Evolutionary conservation across 2,329 filamentous ascomycete species (phyloP).

Genomic region (Colletotrichum shisoi): DNA sequence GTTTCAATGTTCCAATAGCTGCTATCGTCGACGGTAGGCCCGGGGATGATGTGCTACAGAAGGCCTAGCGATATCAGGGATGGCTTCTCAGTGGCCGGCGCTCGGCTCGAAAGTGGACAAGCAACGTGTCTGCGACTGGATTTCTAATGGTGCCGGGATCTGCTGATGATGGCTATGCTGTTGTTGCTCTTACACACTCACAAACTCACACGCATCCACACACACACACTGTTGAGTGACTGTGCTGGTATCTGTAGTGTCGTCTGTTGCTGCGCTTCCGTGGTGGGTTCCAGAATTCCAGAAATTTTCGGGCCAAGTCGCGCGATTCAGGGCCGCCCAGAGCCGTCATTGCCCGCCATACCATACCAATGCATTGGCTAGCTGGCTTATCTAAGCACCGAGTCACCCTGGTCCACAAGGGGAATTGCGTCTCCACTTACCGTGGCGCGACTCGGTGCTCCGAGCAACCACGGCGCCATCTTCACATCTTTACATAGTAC

Average conservation of each 20-base stretch:
- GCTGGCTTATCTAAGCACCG: constrained; percentile 31
- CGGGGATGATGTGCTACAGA: constrained; percentile 7
- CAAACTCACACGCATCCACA: background rate
- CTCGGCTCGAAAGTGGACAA: constrained; percentile 12
- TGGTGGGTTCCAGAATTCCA: constrained; percentile 36
- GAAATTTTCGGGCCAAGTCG: constrained; percentile 23
- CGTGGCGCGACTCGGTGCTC: constrained; percentile 30
- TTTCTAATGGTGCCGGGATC: constrained; percentile 37
- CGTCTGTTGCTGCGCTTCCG: background rate
- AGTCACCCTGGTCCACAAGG: background rate
- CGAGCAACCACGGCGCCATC: constrained; percentile 8
- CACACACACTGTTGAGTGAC: too few relatives aligned
- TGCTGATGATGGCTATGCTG: background rate
- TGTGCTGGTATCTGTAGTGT: too few relatives aligned
- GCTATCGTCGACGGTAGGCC: constrained; percentile 27
- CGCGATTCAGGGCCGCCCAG: constrained; percentile 32
- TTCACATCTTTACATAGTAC: too few relatives aligned
- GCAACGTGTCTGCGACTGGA: constrained; percentile 12
- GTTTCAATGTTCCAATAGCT: constrained; percentile 19
- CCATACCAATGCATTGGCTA: too few relatives aligned
- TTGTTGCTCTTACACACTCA: too few relatives aligned
- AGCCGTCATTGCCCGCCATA: background rate
- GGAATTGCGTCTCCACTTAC: constrained; percentile 20
- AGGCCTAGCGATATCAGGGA: background rate
- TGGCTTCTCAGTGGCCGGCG: constrained; percentile 33